Evolutionary conservation across 176 grass and related monocot genomes (phyloP), one percentile per base, ranked within the genome.

Genomic region (Avena insularis): DNA sequence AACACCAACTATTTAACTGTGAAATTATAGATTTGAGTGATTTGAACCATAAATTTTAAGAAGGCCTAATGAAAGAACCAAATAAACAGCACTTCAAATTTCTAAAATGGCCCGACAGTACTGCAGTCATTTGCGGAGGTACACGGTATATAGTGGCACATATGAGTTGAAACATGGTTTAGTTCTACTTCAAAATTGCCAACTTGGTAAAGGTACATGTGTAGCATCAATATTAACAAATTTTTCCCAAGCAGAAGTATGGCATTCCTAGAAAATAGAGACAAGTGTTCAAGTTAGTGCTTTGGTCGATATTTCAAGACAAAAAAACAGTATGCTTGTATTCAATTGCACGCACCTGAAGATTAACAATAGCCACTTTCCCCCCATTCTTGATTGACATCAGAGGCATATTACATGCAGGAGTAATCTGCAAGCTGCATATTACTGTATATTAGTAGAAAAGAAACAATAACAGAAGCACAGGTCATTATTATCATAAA

Each of bases 381-480:
- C 93, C 96, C 62, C 92, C 90, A 77, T 94, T 92, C 77, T 89
- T 92, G 57, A 94, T 80, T 50, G 91, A 88, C 90, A 92, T 82
- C 73, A 94, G 79, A 81, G 96, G 96, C 65, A 98, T 95, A 88
- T 98, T 98, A 85, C 96, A 98, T 20, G 93, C 96, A 85, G 92
- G 96, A 82, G 93, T 94, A 86, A 98, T 98, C 90, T 96, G 96
- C 89, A 98, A 91, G 83, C 92, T 98, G 87, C 62, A 77, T 10
- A 65, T 58, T 82, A 57, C 55, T 85, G 46, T 36, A 63, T 81
- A 93, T 89, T 25, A 54, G 71, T 25, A 54, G 71, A 79, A 86
- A 83, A 46, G 25, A 57, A 84, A 88, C 33, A 71, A 36, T 63
- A 80, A 63, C 47, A 62, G 29, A 86, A 71, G 7, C 46, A 61